phyloP scores from a whole-genome alignment of 176 grass and related monocot species.

The Puccinellia tenuiflora region DNA sequence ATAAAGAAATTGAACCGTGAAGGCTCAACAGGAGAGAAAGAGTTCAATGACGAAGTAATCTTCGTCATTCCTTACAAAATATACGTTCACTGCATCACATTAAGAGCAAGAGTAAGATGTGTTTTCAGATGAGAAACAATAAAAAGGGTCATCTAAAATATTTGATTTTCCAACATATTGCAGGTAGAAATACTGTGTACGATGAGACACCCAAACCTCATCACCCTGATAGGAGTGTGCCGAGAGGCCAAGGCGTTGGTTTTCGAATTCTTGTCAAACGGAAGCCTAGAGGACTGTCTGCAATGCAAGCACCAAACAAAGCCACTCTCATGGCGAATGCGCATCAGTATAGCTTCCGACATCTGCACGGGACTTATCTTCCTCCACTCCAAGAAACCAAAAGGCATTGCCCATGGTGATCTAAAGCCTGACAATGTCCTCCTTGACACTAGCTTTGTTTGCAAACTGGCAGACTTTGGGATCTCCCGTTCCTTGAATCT shows the following conservation, averaged over 20 bases:
- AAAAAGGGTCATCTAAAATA: background rate
- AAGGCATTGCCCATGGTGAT: constrained; percentile 60
- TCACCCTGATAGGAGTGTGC: constrained; percentile 63
- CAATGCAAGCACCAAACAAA: constrained; percentile 5
- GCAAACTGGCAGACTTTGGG: constrained; percentile 70
- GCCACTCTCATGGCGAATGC: constrained; percentile 54
- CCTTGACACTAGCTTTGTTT: constrained; percentile 34
- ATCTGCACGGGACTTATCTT: constrained; percentile 70
- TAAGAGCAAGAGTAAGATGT: background rate
- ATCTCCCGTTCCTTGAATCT: constrained; percentile 58
- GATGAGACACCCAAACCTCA: constrained; percentile 73
- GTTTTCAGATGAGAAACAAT: background rate
- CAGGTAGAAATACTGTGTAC: constrained; percentile 56
- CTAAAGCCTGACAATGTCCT: constrained; percentile 74
- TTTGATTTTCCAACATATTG: background rate
- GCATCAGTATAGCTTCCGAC: constrained; percentile 46
- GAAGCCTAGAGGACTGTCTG: constrained; percentile 62
- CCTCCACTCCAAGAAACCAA: constrained; percentile 52
- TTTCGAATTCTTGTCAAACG: constrained; percentile 56
- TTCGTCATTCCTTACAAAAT: background rate
- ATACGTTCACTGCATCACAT: background rate
- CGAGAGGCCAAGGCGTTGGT: constrained; percentile 48
- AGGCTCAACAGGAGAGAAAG: constrained; percentile 41
- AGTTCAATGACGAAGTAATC: constrained; percentile 73
- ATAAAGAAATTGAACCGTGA: constrained; percentile 66